Conservation (phyloP, 306 rosid genomes). For the Acmispon strigosus region DNA sequence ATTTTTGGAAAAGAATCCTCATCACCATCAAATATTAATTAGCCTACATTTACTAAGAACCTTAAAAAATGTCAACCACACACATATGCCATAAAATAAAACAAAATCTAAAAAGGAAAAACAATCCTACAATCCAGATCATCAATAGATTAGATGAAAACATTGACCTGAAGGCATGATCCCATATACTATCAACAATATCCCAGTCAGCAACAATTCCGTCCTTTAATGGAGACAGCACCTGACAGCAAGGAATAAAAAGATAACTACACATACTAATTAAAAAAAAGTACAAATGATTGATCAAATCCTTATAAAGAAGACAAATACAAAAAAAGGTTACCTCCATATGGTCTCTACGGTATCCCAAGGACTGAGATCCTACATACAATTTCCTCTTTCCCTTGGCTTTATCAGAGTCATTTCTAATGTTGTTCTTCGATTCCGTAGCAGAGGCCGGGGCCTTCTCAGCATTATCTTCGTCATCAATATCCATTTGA, state of each 20-base stretch:
- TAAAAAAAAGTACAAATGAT: background rate
- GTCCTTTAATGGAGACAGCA: slow-evolving; percentile 75
- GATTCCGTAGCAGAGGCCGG: slow-evolving; percentile 55
- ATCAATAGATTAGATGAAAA: background rate
- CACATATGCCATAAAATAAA: background rate
- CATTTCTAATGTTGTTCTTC: slow-evolving; percentile 45
- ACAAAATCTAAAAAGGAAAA: background rate
- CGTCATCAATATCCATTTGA: slow-evolving; percentile 87
- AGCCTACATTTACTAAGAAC: background rate
- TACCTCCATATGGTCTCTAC: slow-evolving; percentile 95
- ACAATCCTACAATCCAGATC: background rate
- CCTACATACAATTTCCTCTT: slow-evolving; percentile 81
- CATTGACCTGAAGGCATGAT: slow-evolving; percentile 85
- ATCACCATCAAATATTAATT: background rate
- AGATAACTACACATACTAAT: background rate
- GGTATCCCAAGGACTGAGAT: slow-evolving; percentile 86
- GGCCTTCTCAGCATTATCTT: slow-evolving; percentile 58
- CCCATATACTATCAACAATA: slow-evolving; percentile 95
- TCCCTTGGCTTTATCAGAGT: slow-evolving; percentile 74
- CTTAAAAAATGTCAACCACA: background rate
- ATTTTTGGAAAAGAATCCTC: background rate
- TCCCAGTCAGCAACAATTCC: slow-evolving; percentile 97
- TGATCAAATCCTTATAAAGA: background rate
- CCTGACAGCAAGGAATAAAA: slow-evolving; percentile 41
- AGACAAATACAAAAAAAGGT: background rate